Conservation (phyloP, 129 eudicot species). For the Centaurea solstitialis region DNA sequence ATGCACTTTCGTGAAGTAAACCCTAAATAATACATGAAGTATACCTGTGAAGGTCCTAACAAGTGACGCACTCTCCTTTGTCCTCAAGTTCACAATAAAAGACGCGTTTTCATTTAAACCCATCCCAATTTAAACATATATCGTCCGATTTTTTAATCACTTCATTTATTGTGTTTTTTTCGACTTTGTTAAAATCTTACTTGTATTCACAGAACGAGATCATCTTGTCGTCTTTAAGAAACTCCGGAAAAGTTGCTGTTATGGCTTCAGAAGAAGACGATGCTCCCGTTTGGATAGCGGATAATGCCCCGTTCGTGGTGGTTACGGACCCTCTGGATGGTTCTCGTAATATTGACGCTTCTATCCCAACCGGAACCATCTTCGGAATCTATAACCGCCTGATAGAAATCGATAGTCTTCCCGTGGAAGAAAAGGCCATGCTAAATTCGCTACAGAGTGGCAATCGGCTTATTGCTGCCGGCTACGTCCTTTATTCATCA, state of each 20-base stretch:
- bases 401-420: conserved; percentile 69
- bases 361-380: conserved; percentile 97
- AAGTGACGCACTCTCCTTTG: too few relatives aligned
- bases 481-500: conserved; percentile 95
- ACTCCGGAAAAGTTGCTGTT: conserved; percentile 96
- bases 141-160: too few relatives aligned
- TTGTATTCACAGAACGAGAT: conserved; percentile 73
- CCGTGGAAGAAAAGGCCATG: conserved; percentile 69
- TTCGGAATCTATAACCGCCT: conserved; percentile 87
- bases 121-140: too few relatives aligned
- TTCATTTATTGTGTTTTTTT: too few relatives aligned
- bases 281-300: conserved; percentile 83
- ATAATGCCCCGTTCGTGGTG: conserved; percentile 92
- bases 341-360: conserved; percentile 94
- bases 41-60: too few relatives aligned
- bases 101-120: too few relatives aligned
- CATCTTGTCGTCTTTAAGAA: conserved; percentile 65
- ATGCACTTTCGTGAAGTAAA: too few relatives aligned
- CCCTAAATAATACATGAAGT: too few relatives aligned
- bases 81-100: too few relatives aligned
- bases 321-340: conserved; percentile 99
- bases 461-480: conserved; percentile 70
- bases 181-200: background rate
- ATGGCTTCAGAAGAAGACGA: conserved; percentile 99
- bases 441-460: conserved; percentile 95